A percentile compares a stretch with the other conserved stretches of the same genome.
Evolutionary conservation across 2,329 filamentous ascomycete species (phyloP).

Genomic region (Apiospora sp.): DNA sequence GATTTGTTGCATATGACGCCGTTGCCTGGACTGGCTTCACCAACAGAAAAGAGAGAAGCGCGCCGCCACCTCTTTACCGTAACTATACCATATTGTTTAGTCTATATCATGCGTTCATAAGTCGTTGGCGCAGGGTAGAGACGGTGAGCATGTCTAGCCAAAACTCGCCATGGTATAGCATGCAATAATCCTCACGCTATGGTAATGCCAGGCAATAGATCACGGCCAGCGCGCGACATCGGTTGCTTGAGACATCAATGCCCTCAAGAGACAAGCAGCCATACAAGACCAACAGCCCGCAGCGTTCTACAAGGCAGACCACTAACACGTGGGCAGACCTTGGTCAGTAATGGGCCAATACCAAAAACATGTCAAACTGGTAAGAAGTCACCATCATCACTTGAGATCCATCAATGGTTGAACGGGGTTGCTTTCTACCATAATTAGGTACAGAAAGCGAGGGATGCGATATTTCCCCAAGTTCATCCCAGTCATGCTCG

Average conservation of each 20-base stretch:
- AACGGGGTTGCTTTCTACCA: constrained; percentile 15
- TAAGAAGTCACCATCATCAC: constrained; percentile 12
- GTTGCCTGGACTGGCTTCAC: neutral
- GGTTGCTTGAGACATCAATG: neutral
- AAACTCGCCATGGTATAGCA: neutral
- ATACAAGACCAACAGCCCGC: neutral
- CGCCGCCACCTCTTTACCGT: neutral
- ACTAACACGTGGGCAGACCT: neutral
- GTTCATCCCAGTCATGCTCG: constrained; percentile 13
- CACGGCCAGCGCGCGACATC: neutral
- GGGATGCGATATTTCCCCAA: neutral
- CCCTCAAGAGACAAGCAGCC: neutral
- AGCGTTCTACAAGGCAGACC: neutral
- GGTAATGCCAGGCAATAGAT: neutral
- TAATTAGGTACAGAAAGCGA: constrained; percentile 22
- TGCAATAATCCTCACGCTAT: too few species aligned
- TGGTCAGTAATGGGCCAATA: neutral
- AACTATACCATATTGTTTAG: neutral
- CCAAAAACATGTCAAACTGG: neutral
- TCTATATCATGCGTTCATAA: neutral
- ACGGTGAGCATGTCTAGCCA: neutral
- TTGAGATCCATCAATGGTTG: neutral
- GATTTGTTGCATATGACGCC: neutral
- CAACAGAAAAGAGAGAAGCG: neutral
- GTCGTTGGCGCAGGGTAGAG: neutral